Percentiles rank a stretch among this genome's conserved stretches.
Conservation (phyloP, 2,329 filamentous ascomycete species). For the Nigrospora sphaerica region DNA sequence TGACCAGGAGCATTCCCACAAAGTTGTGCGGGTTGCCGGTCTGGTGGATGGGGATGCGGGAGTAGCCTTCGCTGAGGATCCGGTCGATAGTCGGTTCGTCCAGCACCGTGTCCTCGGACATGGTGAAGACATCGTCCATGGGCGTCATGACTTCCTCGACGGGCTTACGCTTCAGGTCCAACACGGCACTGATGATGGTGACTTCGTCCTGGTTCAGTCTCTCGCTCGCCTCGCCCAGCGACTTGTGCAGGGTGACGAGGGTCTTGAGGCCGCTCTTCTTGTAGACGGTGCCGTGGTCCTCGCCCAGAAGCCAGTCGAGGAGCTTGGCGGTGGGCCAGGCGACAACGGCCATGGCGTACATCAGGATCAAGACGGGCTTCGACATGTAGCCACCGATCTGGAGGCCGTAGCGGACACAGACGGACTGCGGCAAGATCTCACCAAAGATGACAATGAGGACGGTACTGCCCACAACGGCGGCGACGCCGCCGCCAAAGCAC, state of each 20-base stretch:
- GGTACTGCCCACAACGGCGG: slow-evolving; percentile 88
- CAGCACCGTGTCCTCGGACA: slow-evolving; percentile 89
- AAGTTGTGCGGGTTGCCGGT: slow-evolving; percentile 81
- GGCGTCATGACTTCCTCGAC: slow-evolving; percentile 97
- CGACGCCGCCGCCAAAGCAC: slow-evolving; percentile 88
- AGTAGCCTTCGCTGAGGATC: slow-evolving; percentile 90
- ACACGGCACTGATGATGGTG: slow-evolving; percentile 93
- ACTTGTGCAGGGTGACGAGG: slow-evolving; percentile 89
- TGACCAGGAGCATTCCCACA: slow-evolving; percentile 95
- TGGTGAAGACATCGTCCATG: slow-evolving; percentile 93
- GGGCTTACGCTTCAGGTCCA: slow-evolving; percentile 93
- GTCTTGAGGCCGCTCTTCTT: slow-evolving; percentile 98
- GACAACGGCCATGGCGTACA: slow-evolving; percentile 86
- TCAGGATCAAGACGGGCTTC: slow-evolving; percentile 76
- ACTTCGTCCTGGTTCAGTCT: slow-evolving; percentile 95
- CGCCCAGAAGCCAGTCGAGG: slow-evolving; percentile 84
- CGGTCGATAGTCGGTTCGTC: slow-evolving; percentile 92
- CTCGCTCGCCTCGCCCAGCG: slow-evolving; percentile 77
- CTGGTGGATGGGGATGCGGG: slow-evolving; percentile 88
- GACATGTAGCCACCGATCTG: slow-evolving; percentile 94
- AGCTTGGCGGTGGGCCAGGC: slow-evolving; percentile 95
- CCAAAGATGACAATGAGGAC: slow-evolving; percentile 97
- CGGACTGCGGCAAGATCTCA: slow-evolving; percentile 89
- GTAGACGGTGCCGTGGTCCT: slow-evolving; percentile 94
- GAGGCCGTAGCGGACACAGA: slow-evolving; percentile 92